phyloP scores from a whole-genome alignment of 495 filamentous ascomycete genomes.

The Aspergillus coremiiformis region DNA sequence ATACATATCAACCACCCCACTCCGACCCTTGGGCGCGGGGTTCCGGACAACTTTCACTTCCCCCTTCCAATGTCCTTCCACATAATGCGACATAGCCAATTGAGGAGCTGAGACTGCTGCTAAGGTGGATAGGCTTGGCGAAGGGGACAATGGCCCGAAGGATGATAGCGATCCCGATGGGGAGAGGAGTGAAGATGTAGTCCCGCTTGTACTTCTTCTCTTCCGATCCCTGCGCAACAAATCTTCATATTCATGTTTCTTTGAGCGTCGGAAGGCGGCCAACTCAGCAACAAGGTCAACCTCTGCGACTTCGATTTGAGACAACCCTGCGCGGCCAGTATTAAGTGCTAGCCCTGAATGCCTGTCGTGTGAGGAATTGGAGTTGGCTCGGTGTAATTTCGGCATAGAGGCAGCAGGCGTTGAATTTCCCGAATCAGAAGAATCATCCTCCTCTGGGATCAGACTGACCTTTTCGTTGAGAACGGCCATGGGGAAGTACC shows the following conservation, averaged over 20 bases:
- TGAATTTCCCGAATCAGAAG: constrained; percentile 10
- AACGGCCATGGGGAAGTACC: constrained; percentile 38
- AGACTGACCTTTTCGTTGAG: constrained; percentile 39
- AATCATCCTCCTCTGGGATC: constrained; percentile 29
- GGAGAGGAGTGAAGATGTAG: constrained; percentile 14
- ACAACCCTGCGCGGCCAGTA: background rate
- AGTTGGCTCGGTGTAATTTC: background rate
- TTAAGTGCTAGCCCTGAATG: background rate
- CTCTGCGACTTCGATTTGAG: constrained; percentile 12
- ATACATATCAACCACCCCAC: constrained; percentile 44
- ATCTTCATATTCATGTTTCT: constrained; percentile 40
- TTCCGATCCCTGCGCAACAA: constrained; percentile 23
- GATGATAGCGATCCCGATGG: constrained; percentile 7
- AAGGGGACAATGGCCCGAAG: constrained; percentile 7
- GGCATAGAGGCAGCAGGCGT: constrained; percentile 9
- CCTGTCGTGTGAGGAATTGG: background rate
- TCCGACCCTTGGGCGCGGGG: constrained; percentile 34
- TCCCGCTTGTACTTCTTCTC: constrained; percentile 20
- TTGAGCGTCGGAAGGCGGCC: constrained; percentile 39
- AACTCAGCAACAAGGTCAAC: constrained; percentile 45
- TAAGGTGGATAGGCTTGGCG: constrained; percentile 2
- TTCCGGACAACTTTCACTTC: constrained; percentile 46
- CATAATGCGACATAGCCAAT: constrained; percentile 26
- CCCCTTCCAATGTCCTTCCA: constrained; percentile 49
- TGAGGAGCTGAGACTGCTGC: constrained; percentile 12